Percentiles rank a stretch among this genome's conserved stretches.
These are phyloP conservation scores for Hondaea fermentalgiana DNA, from an alignment of 108 stramenopile genomes.

Conservation along the genomic window DNA sequence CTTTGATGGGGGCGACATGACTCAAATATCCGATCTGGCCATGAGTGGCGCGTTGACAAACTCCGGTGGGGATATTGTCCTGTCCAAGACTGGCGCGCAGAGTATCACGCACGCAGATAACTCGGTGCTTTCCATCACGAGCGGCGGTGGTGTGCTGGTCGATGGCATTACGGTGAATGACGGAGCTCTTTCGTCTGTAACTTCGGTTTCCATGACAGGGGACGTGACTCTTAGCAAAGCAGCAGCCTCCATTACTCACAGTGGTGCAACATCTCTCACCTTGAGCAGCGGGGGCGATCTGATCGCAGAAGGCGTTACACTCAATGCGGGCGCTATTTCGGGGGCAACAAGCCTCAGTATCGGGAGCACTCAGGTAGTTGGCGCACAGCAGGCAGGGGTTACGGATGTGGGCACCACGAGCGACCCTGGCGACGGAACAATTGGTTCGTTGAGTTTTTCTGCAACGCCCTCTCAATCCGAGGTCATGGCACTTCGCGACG, in stretches of 20 bases:
- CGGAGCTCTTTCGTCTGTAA: not conserved
- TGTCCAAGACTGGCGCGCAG: not conserved
- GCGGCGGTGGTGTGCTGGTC: not conserved
- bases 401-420: not conserved
- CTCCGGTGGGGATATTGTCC: not conserved
- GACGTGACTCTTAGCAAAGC: not conserved
- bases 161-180: not conserved
- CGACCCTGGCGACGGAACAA: not conserved
- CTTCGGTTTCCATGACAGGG: not conserved
- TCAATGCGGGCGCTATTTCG: not conserved
- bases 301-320: not conserved
- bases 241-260: not conserved
- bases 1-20: not conserved
- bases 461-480: not conserved
- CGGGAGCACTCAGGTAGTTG: not conserved
- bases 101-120: not conserved
- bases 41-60: not conserved
- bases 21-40: not conserved
- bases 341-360: not conserved
- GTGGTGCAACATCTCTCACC: not conserved
- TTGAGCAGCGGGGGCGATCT: not conserved
- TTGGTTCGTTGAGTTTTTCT: not conserved
- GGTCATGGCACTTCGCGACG: not conserved
- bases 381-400: not conserved
- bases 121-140: not conserved